phyloP scores from a whole-genome alignment of 495 filamentous ascomycete genomes.

The Choiromyces venosus region DNA sequence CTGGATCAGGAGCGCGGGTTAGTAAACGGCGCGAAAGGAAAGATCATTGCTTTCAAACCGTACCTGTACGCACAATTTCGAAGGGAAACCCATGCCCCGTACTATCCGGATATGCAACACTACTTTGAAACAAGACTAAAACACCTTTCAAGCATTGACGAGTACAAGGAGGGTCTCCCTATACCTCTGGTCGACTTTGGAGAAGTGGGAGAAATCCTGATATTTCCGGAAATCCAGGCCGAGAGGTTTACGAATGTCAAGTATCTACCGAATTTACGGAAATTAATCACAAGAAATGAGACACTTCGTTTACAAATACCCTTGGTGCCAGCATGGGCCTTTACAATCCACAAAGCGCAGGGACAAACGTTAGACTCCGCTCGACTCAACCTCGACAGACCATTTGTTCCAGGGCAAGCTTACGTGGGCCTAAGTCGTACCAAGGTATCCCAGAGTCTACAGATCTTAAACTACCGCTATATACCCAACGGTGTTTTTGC shows the following conservation, averaged over 20 bases:
- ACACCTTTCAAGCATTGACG: no score
- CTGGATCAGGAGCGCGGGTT: background rate
- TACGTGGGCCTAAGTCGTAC: background rate
- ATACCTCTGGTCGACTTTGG: background rate
- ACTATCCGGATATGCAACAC: background rate
- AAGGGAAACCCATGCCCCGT: background rate
- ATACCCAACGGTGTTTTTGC: background rate
- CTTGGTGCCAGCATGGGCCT: background rate
- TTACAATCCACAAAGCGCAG: background rate
- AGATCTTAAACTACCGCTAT: background rate
- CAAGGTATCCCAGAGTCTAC: background rate
- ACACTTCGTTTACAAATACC: background rate
- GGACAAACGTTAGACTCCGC: background rate
- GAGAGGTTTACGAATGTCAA: background rate
- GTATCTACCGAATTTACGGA: background rate
- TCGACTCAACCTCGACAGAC: background rate
- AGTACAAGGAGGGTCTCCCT: background rate
- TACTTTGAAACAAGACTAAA: background rate
- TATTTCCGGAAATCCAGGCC: background rate
- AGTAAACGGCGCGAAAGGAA: background rate
- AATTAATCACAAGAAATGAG: background rate
- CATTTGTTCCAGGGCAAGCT: background rate
- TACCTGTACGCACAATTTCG: background rate
- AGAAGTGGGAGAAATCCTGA: background rate
- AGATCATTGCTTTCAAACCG: background rate